Conservation (phyloP, 495 filamentous ascomycete genomes). For the Tuber umbilicatum region DNA sequence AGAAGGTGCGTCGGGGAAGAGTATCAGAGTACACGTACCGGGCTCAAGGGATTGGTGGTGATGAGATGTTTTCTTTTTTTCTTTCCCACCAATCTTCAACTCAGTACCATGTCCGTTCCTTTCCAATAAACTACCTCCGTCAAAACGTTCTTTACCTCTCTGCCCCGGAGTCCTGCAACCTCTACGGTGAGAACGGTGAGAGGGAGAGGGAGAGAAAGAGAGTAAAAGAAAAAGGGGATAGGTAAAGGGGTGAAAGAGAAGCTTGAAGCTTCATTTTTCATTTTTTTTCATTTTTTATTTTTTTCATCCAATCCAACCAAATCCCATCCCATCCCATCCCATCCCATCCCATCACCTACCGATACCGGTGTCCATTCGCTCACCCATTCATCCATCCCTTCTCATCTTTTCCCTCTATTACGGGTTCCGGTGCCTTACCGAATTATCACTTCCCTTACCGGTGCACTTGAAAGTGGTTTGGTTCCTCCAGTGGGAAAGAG, state of each 20-base stretch:
- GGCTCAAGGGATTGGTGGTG: neutral
- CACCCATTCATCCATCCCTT: constrained; percentile 20
- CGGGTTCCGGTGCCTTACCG: constrained; percentile 5
- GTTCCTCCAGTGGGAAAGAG: constrained; percentile 19
- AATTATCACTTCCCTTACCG: constrained; percentile 16
- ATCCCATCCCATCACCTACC: constrained; percentile 7
- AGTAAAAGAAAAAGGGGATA: constrained; percentile 7
- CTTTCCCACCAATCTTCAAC: neutral
- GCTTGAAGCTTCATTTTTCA: constrained; percentile 17
- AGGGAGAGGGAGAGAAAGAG: constrained; percentile 3
- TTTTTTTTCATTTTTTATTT: neutral
- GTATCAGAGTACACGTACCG: constrained; percentile 3
- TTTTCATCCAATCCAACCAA: neutral
- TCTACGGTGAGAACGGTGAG: constrained; percentile 3
- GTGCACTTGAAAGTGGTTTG: constrained; percentile 9
- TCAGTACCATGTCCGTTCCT: neutral
- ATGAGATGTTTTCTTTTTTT: neutral
- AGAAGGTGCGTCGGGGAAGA: neutral
- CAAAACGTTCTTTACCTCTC: neutral
- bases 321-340: neutral
- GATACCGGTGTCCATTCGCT: neutral
- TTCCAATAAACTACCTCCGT: neutral
- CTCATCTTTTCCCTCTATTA: constrained; percentile 13
- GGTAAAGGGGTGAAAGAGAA: constrained; percentile 14
- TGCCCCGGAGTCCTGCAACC: neutral